These are phyloP conservation scores for Silene conica DNA, from an alignment of 148 eudicot species.

Conservation along the genomic window DNA sequence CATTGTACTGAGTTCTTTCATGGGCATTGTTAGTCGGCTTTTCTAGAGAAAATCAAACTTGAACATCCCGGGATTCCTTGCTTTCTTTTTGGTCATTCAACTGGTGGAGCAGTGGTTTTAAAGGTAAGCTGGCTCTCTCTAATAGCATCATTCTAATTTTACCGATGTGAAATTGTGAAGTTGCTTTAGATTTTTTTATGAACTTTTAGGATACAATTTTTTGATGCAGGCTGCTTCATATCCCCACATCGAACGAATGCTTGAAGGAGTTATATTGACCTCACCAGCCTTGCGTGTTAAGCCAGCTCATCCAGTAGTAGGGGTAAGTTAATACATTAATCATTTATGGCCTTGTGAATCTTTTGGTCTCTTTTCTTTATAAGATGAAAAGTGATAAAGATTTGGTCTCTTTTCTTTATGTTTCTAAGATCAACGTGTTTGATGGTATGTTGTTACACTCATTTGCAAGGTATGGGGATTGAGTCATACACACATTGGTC, in stretches of 20 bases:
- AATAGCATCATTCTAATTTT: not conserved
- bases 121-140: constrained; percentile 39
- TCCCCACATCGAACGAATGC: constrained; percentile 39
- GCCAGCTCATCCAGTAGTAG: constrained; percentile 86
- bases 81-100: constrained; percentile 93
- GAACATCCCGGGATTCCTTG: constrained; percentile 80
- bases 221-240: constrained; percentile 32
- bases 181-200: not conserved
- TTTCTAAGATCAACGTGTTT: not conserved
- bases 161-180: too few relatives aligned
- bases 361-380: not conserved
- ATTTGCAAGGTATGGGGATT: too few relatives aligned
- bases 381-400: too few relatives aligned
- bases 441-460: not conserved
- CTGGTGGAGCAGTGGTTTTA: constrained; percentile 85
- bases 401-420: not conserved
- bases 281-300: constrained; percentile 92
- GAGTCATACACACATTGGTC: too few relatives aligned
- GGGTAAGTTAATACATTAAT: constrained; percentile 41
- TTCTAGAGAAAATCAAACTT: constrained; percentile 56
- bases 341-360: not conserved
- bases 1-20: constrained; percentile 11
- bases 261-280: constrained; percentile 80
- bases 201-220: not conserved
- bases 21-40: constrained; percentile 45